phyloP scores from a whole-genome alignment of 768 basidiomycete species.

The Cystobasidium onofrii region DNA sequence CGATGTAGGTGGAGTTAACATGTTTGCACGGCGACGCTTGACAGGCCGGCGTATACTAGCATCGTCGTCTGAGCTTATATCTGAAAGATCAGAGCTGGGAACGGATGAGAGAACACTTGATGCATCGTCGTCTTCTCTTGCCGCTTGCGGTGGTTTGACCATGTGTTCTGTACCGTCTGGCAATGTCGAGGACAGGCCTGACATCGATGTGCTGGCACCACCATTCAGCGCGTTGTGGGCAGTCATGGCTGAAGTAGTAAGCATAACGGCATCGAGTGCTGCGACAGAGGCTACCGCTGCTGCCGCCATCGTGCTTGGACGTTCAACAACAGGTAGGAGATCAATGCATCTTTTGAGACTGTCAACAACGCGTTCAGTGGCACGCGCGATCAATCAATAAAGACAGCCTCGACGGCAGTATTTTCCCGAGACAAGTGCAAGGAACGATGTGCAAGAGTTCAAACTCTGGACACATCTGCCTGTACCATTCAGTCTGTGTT shows the following conservation, averaged over 20 bases:
- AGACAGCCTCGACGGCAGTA: no score
- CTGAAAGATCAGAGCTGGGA: neutral
- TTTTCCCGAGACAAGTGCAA: no score
- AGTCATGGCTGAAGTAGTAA: neutral
- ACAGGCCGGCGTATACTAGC: neutral
- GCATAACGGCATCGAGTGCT: neutral
- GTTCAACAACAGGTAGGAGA: no score
- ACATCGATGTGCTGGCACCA: neutral
- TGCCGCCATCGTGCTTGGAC: neutral
- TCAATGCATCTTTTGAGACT: no score
- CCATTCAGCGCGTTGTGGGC: neutral
- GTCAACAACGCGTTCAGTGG: no score
- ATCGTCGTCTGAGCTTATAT: neutral
- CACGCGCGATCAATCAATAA: no score
- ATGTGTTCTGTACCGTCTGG: neutral
- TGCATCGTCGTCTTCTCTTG: neutral
- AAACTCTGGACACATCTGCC: no score
- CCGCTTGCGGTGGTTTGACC: neutral
- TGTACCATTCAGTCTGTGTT: no score
- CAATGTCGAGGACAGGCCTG: neutral
- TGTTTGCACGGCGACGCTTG: constrained; percentile 14
- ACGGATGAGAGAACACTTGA: constrained; percentile 16
- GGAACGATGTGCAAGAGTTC: no score
- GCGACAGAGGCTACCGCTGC: neutral
- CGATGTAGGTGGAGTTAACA: constrained; percentile 9